Evolutionary conservation across 139 green algal species (phyloP).

Genomic region (Chlorella sp.): DNA sequence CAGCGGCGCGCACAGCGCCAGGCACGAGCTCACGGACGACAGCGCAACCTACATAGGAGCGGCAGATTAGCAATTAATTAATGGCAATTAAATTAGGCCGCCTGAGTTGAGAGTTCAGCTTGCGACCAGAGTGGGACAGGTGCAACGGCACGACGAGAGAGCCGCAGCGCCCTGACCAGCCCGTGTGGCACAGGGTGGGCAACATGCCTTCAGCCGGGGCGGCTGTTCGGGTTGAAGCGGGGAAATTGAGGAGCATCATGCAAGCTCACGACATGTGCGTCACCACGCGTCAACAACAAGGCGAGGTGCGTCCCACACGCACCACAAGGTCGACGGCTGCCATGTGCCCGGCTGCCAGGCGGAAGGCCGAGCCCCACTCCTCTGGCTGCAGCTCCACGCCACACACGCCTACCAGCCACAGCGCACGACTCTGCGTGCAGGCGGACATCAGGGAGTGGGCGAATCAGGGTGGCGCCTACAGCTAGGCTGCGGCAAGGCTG

Average conservation of each 20-base stretch:
- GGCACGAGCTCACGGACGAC: constrained; percentile 41
- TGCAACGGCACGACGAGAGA: too few species aligned
- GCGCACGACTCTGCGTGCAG: constrained; percentile 53
- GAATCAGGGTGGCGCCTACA: too few species aligned
- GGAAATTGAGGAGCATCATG: too few species aligned
- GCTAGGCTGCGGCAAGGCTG: too few species aligned
- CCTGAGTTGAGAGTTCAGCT: too few species aligned
- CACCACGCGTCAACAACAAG: too few species aligned
- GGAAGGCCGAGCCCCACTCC: constrained; percentile 48
- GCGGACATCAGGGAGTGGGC: too few species aligned
- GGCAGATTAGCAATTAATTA: neutral
- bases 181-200: too few species aligned
- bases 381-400: constrained; percentile 42
- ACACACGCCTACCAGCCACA: constrained; percentile 75
- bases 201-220: too few species aligned
- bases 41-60: constrained; percentile 32
- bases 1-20: constrained; percentile 41
- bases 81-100: too few species aligned
- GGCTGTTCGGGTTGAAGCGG: too few species aligned
- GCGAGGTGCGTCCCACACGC: constrained; percentile 3
- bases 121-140: neutral
- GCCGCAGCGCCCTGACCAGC: too few species aligned
- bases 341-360: constrained; percentile 45
- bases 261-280: neutral
- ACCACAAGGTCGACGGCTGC: constrained; percentile 50